Conservation (phyloP, 441 rosid species). For the Eruca vesicaria region DNA sequence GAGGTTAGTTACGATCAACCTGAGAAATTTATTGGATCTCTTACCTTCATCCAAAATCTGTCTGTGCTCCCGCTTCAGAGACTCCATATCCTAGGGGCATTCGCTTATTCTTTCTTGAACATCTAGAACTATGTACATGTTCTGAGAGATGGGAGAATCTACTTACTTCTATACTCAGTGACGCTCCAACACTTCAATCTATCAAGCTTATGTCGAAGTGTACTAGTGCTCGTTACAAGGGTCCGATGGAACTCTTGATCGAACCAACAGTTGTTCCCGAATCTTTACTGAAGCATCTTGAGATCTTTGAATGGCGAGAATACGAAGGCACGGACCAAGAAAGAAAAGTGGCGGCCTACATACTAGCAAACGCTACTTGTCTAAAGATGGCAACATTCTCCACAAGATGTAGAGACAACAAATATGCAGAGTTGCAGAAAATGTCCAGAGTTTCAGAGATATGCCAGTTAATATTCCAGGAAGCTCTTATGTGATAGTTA, state of each 20-base stretch:
- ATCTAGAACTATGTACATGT: too few species aligned
- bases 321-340: slow-evolving; percentile 17
- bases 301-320: slow-evolving; percentile 14
- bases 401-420: background rate
- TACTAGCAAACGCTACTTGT: slow-evolving; percentile 10
- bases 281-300: slow-evolving; percentile 7
- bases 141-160: too few species aligned
- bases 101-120: too few species aligned
- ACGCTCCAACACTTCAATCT: too few species aligned
- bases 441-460: background rate
- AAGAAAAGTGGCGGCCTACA: slow-evolving; percentile 6
- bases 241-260: background rate
- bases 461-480: background rate
- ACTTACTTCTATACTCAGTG: too few species aligned
- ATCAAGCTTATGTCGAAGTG: too few species aligned
- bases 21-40: too few species aligned
- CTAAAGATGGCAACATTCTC: slow-evolving; percentile 17
- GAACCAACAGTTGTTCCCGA: slow-evolving; percentile 2
- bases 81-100: too few species aligned
- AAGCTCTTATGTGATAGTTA: background rate
- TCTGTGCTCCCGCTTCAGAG: too few species aligned
- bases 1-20: too few species aligned
- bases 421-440: background rate
- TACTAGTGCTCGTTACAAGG: background rate
- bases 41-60: too few species aligned